Percentiles rank a stretch among this genome's conserved stretches.
phyloP scores from a whole-genome alignment of 257 asterid species.

The Solanum pinnatisectum region DNA sequence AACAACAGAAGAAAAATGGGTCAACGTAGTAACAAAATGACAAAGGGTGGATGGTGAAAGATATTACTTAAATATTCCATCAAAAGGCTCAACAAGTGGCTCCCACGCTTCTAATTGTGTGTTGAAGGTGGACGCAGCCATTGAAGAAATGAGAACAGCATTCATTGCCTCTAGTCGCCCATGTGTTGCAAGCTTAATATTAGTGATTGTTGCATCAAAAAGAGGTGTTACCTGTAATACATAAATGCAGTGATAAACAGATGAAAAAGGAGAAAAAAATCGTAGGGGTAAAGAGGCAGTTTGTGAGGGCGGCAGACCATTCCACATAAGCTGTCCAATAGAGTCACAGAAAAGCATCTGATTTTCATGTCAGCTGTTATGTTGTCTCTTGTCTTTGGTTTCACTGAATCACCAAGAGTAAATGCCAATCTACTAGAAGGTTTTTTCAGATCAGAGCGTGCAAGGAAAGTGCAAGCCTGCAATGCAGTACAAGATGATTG shows the following conservation, averaged over 20 bases:
- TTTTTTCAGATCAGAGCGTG: constrained; percentile 80
- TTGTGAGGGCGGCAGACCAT: constrained; percentile 44
- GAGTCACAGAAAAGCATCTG: constrained; percentile 75
- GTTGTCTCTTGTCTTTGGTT: constrained; percentile 89
- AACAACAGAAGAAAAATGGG: constrained; percentile 1
- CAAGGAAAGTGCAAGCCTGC: constrained; percentile 97
- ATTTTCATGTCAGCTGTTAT: constrained; percentile 91
- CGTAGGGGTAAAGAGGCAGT: background rate
- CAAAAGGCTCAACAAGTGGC: constrained; percentile 97
- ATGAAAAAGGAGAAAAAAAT: constrained; percentile 7
- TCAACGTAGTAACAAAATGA: background rate
- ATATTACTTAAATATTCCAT: constrained; percentile 87
- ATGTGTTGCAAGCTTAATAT: constrained; percentile 92
- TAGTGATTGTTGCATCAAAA: constrained; percentile 88
- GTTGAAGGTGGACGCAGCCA: constrained; percentile 93
- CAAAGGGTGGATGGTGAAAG: background rate
- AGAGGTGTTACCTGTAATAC: constrained; percentile 83
- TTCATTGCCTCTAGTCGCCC: constrained; percentile 83
- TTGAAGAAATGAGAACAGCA: constrained; percentile 78
- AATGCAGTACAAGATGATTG: constrained; percentile 9
- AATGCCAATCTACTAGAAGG: constrained; percentile 81
- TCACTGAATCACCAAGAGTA: constrained; percentile 79
- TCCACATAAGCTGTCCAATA: constrained; percentile 93
- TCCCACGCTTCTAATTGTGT: constrained; percentile 94
- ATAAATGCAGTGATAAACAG: constrained; percentile 9